phyloP scores from a whole-genome alignment of 2,329 filamentous ascomycete genomes.

The Pseudogymnoascus sp. region DNA sequence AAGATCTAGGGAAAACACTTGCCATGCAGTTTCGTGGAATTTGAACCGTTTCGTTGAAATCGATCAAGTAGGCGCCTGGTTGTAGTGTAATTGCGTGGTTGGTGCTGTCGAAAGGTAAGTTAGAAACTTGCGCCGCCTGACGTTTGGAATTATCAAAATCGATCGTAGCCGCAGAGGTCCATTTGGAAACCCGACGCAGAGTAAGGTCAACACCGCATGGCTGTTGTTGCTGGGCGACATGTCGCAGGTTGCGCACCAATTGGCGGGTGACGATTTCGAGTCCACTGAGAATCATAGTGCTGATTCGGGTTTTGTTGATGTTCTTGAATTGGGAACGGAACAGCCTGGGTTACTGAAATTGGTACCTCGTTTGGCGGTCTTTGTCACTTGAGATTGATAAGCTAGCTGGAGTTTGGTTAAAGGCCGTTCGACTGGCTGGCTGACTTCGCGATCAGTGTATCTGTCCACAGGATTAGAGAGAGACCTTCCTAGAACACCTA shows the following conservation, averaged over 20 bases:
- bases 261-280: constrained; percentile 18
- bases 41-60: constrained; percentile 36
- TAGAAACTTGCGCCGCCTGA: constrained; percentile 20
- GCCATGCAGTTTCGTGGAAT: constrained; percentile 36
- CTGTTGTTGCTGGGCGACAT: constrained; percentile 23
- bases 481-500: background rate
- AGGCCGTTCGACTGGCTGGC: background rate
- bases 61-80: constrained; percentile 32
- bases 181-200: constrained; percentile 23
- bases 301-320: background rate
- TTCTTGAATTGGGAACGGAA: background rate
- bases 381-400: background rate
- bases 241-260: constrained; percentile 20
- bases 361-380: background rate
- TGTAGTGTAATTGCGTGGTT: constrained; percentile 18
- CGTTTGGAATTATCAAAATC: constrained; percentile 29
- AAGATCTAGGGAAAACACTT: constrained; percentile 33
- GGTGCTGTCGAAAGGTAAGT: constrained; percentile 8
- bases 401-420: background rate
- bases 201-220: constrained; percentile 31
- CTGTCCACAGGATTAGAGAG: background rate
- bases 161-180: constrained; percentile 27
- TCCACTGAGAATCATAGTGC: constrained; percentile 13
- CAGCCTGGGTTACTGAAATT: background rate
- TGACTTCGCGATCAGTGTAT: background rate